Conservation (phyloP, 116 monocot genomes). For the Posidonia oceanica region DNA sequence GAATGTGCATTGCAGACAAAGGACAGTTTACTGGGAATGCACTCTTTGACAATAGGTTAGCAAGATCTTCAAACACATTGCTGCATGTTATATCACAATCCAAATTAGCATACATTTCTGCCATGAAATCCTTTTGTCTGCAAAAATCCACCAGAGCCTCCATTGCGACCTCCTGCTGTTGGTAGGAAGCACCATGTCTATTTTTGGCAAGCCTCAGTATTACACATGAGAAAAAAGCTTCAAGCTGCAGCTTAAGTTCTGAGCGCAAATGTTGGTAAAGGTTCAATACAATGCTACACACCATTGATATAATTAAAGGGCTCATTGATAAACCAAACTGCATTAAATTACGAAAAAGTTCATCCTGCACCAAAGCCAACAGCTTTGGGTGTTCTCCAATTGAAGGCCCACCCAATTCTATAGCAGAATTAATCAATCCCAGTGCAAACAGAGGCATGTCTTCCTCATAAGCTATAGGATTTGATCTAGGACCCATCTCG, state of each 20-base stretch:
- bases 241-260: slow-evolving; percentile 68
- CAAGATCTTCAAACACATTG: slow-evolving; percentile 70
- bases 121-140: slow-evolving; percentile 62
- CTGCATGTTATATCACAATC: slow-evolving; percentile 72
- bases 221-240: slow-evolving; percentile 81
- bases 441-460: slow-evolving; percentile 83
- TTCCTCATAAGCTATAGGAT: slow-evolving; percentile 60
- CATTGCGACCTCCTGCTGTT: slow-evolving; percentile 83
- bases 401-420: slow-evolving; percentile 53
- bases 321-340: slow-evolving; percentile 83
- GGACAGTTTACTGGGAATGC: slow-evolving; percentile 78
- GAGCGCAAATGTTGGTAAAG: slow-evolving; percentile 57
- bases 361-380: slow-evolving; percentile 56
- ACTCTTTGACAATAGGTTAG: slow-evolving; percentile 65
- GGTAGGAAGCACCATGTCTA: slow-evolving; percentile 43
- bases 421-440: slow-evolving; percentile 68
- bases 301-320: slow-evolving; percentile 64
- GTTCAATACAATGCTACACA: slow-evolving; percentile 73
- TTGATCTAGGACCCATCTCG: slow-evolving; percentile 36
- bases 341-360: slow-evolving; percentile 72
- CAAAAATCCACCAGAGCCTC: slow-evolving; percentile 82
- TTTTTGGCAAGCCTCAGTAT: slow-evolving; percentile 61
- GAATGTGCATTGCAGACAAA: slow-evolving; percentile 59
- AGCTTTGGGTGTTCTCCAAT: slow-evolving; percentile 56
- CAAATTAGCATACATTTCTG: slow-evolving; percentile 80